These are phyloP conservation scores for Rugiboletus extremiorientalis DNA, from an alignment of 1,284 basidiomycete genomes.

Conservation along the genomic window DNA sequence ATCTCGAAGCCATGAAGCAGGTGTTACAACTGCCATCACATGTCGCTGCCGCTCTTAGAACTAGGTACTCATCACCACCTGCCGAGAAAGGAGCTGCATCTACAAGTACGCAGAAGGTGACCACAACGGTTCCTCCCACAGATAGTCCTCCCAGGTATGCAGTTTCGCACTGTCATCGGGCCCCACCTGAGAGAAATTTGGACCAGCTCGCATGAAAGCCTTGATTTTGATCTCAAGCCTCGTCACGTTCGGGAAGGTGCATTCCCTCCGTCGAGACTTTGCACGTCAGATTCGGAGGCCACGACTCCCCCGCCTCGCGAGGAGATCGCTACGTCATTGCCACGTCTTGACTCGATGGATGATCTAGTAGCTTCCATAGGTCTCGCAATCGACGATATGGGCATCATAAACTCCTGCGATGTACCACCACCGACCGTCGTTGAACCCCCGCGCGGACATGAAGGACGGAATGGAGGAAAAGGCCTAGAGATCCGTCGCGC, in stretches of 20 bases:
- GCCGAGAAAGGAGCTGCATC: slow-evolving; percentile 4
- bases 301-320: slow-evolving; percentile 17
- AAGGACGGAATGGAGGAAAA: slow-evolving; percentile 22
- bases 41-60: slow-evolving; percentile 45
- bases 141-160: slow-evolving; percentile 25
- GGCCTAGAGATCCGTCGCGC: slow-evolving; percentile 35
- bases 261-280: slow-evolving; percentile 52
- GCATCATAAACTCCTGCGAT: slow-evolving; percentile 33
- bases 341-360: slow-evolving; percentile 33
- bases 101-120: slow-evolving; percentile 3
- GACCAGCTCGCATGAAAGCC: slow-evolving; percentile 21
- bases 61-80: slow-evolving; percentile 16
- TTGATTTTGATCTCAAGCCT: slow-evolving; percentile 27
- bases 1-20: slow-evolving; percentile 55
- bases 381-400: slow-evolving; percentile 38
- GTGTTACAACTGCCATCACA: slow-evolving; percentile 56
- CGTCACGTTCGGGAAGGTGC: slow-evolving; percentile 67
- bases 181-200: neutral
- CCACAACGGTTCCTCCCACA: slow-evolving; percentile 1
- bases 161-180: neutral
- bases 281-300: slow-evolving; percentile 33
- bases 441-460: slow-evolving; percentile 36
- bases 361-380: slow-evolving; percentile 36
- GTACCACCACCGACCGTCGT: slow-evolving; percentile 42
- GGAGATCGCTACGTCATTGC: slow-evolving; percentile 15